Base-by-base conservation (phyloP, 495 filamentous ascomycete genomes). In the Aspergillus biplanus region DNA sequence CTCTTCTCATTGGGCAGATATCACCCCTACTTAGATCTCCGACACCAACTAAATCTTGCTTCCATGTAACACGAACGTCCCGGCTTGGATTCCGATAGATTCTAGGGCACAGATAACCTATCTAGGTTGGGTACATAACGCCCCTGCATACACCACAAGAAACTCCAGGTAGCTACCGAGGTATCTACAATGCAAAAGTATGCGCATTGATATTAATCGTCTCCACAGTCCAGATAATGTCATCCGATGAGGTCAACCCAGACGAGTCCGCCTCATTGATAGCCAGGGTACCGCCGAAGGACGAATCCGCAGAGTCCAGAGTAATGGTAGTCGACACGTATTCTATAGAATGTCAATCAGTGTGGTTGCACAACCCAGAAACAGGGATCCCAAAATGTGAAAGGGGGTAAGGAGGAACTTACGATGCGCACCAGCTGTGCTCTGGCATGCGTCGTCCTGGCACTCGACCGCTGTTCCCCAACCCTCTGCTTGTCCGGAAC, bases 401-500 rank as follows among this genome's bases (percentile, higher is more conserved):
- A 61, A 63, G 42, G 37, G 2, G 27, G 7, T 33, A 9, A 18
- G 0, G n/a, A 32, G 21, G 39, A 27, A 66, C 72, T 65, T 67
- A 74, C 72, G 37, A 62, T 78, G 72, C 16, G 69, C 66, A 3
- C 71, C 63, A 32, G 69, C 67, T n/a, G 62, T 71, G 54, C 71
- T 71, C 42, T 73, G 56, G 44, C 67, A 70, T 5, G 65, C 65
- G 16, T 73, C 62, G 39, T 71, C 66, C 64, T 78, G 74, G 62
- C 73, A 76, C 39, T 79, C 76, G 34, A 78, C 73, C 34, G 76
- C 76, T 11, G 75, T 78, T 18, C 76, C 76, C 72, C 73, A 78
- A 52, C 73, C 74, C 49, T 74, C 67, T 15, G 73, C 76, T 18
- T 74, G 60, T 7, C 74, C 68, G 53, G 70, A 72, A 56, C 44